Evolutionary conservation across 371 early-diverging fungal species (phyloP), one percentile per base, ranked within the genome.

Genomic region (Saksenaea vasiformis): DNA sequence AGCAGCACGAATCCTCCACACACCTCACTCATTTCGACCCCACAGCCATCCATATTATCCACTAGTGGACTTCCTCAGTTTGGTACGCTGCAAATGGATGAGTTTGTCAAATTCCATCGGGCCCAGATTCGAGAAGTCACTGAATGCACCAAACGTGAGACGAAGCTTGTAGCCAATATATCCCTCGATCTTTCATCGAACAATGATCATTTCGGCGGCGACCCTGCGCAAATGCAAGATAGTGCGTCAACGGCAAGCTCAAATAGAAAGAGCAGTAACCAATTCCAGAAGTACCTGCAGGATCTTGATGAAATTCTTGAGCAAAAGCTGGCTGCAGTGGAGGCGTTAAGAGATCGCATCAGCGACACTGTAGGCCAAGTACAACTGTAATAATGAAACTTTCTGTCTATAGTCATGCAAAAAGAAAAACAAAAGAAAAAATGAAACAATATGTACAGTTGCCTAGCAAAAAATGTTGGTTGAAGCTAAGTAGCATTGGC

Each of bases 101-200:
- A 87, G 1, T 87, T 95, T 64, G 82, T 93, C 5, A 85, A 82
- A 22, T 73, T 80, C 61, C 95, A 95, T 58, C 86, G 94, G 3
- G 81, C 84, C 34, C 90, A 94, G 71, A 81, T 96, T 56, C 85
- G 91, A 17, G 85, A 90, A 28, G 86, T 89, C 11, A 86, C 89
- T 17, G 95, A 95, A 63, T 76, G 85, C 44, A 85, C 87, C 39
- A 92, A 91, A 66, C 80, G 83, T 54, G 95, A 97, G 74, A 90
- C 91, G 55, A 87, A 87, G 71, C 78, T 93, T 15, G 77, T 97
- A 15, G 89, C 89, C 53, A 85, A 89, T 39, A 84, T 93, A 53
- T 87, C 92, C n/a, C 58, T 85, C 22, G 77, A 71, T 28, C 39
- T 73, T 28, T 61, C 70, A 15, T 65, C 59, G 47, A 63, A 69